phyloP scores from a whole-genome alignment of 129 eudicot species.

The Ambrosia artemisiifolia region DNA sequence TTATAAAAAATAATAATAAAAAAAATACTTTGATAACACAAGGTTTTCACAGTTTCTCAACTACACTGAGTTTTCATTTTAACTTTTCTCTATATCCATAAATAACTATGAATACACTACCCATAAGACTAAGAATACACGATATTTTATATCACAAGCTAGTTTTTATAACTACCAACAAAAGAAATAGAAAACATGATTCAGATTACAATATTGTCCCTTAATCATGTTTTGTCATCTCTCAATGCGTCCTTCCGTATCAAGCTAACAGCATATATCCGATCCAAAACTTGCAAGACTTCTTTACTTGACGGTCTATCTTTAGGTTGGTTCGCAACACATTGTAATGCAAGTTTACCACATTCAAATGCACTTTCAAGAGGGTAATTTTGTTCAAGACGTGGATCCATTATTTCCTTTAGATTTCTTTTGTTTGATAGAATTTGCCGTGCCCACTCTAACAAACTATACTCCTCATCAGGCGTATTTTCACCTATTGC shows the following conservation, averaged over 20 bases:
- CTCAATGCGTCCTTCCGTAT: neutral
- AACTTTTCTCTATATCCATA: no score
- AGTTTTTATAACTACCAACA: no score
- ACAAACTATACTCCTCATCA: slow-evolving; percentile 2
- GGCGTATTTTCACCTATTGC: neutral
- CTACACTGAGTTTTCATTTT: no score
- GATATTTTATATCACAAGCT: no score
- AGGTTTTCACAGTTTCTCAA: no score
- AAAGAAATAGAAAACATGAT: no score
- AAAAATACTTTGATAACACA: no score
- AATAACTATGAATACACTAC: no score
- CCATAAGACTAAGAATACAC: no score
- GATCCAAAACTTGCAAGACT: slow-evolving; percentile 24
- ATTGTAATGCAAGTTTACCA: slow-evolving; percentile 17
- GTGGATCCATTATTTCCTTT: slow-evolving; percentile 25
- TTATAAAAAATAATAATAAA: no score
- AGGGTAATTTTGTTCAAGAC: slow-evolving; percentile 18
- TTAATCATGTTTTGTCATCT: no score
- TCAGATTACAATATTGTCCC: no score
- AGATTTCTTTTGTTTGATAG: slow-evolving; percentile 17
- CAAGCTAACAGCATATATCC: slow-evolving; percentile 1
- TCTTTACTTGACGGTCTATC: slow-evolving; percentile 36
- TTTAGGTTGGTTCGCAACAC: slow-evolving; percentile 19
- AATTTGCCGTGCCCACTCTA: slow-evolving; percentile 16
- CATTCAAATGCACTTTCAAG: slow-evolving; percentile 4